Conservation (phyloP, 2,329 filamentous ascomycete genomes). For the Tolypocladium ophioglossoides region DNA sequence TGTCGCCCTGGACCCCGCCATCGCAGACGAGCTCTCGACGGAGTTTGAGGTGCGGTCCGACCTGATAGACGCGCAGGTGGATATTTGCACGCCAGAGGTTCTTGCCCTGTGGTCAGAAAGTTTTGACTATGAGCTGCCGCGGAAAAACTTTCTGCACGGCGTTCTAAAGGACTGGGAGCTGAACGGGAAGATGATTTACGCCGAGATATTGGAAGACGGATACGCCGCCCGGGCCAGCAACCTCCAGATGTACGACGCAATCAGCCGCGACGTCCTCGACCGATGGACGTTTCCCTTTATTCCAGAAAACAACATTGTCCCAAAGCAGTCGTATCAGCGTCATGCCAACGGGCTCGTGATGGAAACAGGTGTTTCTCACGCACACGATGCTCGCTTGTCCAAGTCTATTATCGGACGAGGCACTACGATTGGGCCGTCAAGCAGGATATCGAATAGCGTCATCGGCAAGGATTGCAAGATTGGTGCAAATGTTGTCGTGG, state of each 20-base stretch:
- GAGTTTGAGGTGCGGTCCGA: slow-evolving; percentile 81
- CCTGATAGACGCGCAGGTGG: slow-evolving; percentile 86
- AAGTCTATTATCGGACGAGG: slow-evolving; percentile 68
- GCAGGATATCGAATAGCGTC: slow-evolving; percentile 61
- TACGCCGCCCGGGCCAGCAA: slow-evolving; percentile 84
- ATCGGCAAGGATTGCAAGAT: slow-evolving; percentile 81
- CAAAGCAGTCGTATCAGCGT: slow-evolving; percentile 65
- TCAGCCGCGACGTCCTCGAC: slow-evolving; percentile 76
- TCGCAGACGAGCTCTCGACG: slow-evolving; percentile 57
- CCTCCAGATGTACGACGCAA: slow-evolving; percentile 78
- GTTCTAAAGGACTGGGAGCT: slow-evolving; percentile 95
- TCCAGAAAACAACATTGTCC: slow-evolving; percentile 77
- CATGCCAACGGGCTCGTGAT: slow-evolving; percentile 62
- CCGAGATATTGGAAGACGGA: slow-evolving; percentile 70
- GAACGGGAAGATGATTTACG: slow-evolving; percentile 94
- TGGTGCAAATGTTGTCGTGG: slow-evolving; percentile 70
- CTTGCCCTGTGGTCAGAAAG: slow-evolving; percentile 93
- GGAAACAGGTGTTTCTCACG: slow-evolving; percentile 66
- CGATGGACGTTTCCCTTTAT: slow-evolving; percentile 84
- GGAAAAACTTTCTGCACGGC: slow-evolving; percentile 81
- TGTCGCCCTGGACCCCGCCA: slow-evolving; percentile 64
- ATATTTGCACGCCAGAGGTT: slow-evolving; percentile 95
- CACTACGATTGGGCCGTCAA: slow-evolving; percentile 64
- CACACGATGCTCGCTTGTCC: slow-evolving; percentile 58
- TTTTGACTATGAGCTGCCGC: slow-evolving; percentile 88